Evolutionary conservation across 805 yeast genomes (phyloP).

Genomic region (Henningerozyma blattae): DNA sequence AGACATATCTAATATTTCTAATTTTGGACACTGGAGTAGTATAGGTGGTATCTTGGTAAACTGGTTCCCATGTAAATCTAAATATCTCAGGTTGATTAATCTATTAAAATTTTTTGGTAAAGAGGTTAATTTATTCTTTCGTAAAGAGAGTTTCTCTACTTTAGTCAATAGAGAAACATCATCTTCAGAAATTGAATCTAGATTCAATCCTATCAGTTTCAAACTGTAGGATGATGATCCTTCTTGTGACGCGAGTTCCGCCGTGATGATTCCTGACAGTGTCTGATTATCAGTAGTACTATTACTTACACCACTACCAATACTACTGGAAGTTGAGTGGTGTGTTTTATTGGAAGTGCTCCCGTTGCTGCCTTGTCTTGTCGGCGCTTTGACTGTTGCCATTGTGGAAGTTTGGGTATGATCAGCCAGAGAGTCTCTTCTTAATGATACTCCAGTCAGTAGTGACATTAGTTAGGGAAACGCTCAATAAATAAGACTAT

Average conservation of each 20-base stretch:
- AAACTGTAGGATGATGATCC: slow-evolving; percentile 17
- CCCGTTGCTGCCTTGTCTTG: too few species aligned
- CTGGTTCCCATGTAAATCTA: slow-evolving; percentile 55
- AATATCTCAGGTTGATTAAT: slow-evolving; percentile 37
- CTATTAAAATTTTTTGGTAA: slow-evolving; percentile 38
- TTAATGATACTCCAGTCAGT: too few species aligned
- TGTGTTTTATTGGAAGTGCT: too few species aligned
- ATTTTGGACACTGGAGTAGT: slow-evolving; percentile 26
- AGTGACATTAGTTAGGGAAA: too few species aligned
- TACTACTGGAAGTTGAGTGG: too few species aligned
- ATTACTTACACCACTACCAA: neutral
- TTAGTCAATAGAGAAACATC: slow-evolving; percentile 26
- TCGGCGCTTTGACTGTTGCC: too few species aligned
- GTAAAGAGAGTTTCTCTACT: slow-evolving; percentile 41
- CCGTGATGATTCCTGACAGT: neutral
- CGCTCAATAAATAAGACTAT: too few species aligned
- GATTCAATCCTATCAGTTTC: slow-evolving; percentile 29
- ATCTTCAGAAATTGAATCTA: slow-evolving; percentile 27
- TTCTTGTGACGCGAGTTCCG: neutral
- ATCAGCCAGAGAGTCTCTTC: too few species aligned
- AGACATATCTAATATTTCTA: slow-evolving; percentile 60
- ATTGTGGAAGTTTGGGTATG: too few species aligned
- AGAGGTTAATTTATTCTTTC: slow-evolving; percentile 35
- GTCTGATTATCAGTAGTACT: neutral
- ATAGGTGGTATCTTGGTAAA: slow-evolving; percentile 42